Percentiles rank a stretch among this genome's conserved stretches.
Evolutionary conservation across 495 filamentous ascomycete genomes (phyloP).

Genomic region (Trichoderma erinaceum): DNA sequence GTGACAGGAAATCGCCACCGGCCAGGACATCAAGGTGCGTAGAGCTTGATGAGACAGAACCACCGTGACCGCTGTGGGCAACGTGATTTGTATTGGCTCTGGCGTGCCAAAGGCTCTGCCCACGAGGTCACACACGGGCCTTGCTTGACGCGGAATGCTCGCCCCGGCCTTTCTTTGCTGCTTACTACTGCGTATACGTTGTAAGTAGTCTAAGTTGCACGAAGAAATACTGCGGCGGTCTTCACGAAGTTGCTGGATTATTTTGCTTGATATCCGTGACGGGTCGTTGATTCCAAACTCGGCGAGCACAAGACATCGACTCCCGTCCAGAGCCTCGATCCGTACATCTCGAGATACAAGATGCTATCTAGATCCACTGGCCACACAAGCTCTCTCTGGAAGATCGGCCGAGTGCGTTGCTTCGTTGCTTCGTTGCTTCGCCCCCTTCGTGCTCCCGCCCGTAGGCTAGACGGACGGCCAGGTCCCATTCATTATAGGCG

Average conservation of each 20-base stretch:
- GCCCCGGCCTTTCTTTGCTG: background rate
- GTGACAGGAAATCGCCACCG: background rate
- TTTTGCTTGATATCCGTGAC: no score
- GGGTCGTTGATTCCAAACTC: no score
- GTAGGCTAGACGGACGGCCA: background rate
- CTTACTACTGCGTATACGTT: no score
- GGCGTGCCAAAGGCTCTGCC: background rate
- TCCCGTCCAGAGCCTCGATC: no score
- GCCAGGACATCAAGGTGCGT: background rate
- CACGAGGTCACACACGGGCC: no score
- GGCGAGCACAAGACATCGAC: no score
- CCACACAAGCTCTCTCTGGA: background rate
- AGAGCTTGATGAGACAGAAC: background rate
- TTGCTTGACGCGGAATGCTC: background rate
- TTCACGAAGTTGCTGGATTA: no score
- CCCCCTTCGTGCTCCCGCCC: background rate
- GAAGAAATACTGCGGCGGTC: no score
- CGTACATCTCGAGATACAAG: no score
- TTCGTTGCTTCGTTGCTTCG: background rate
- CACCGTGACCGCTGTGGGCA: background rate
- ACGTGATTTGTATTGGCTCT: background rate
- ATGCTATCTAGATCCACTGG: no score
- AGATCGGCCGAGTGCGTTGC: background rate
- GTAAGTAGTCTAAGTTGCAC: no score
- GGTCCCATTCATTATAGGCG: background rate